Conservation (phyloP, 2,329 filamentous ascomycete species). For the Xylaria multiplex region DNA sequence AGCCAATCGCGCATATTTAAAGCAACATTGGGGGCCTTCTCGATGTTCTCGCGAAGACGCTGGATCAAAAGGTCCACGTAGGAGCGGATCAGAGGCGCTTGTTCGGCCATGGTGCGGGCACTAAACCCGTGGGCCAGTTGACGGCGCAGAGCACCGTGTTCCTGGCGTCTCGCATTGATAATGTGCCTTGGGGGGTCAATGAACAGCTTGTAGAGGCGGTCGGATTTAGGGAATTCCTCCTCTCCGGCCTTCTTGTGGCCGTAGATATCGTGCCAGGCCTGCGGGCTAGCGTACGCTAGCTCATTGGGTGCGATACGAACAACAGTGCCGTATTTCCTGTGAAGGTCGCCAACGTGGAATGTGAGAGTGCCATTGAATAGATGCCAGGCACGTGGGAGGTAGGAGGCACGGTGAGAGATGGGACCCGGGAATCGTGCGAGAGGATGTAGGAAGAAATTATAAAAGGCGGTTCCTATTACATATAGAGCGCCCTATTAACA, state of each 20-base stretch:
- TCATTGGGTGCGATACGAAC: constrained; percentile 56
- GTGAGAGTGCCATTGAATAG: constrained; percentile 42
- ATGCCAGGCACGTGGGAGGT: constrained; percentile 41
- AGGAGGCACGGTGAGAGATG: constrained; percentile 42
- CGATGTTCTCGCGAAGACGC: constrained; percentile 45
- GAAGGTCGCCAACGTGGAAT: constrained; percentile 45
- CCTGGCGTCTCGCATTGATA: constrained; percentile 47
- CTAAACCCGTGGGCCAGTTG: constrained; percentile 55
- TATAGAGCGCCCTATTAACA: constrained; percentile 37
- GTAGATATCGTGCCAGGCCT: constrained; percentile 56
- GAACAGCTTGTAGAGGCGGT: constrained; percentile 45
- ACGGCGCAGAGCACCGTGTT: constrained; percentile 50
- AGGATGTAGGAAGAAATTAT: constrained; percentile 47
- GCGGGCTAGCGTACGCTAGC: constrained; percentile 53
- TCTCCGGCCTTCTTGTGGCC: constrained; percentile 49
- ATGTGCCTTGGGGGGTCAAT: constrained; percentile 46
- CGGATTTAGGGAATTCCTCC: constrained; percentile 48
- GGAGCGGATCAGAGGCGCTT: constrained; percentile 53
- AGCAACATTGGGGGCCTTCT: constrained; percentile 40
- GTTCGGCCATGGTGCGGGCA: constrained; percentile 53
- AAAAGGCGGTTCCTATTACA: constrained; percentile 38
- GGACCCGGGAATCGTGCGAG: constrained; percentile 46
- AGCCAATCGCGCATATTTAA: constrained; percentile 53
- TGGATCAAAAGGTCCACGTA: constrained; percentile 53
- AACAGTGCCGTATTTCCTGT: constrained; percentile 53